phyloP scores from a whole-genome alignment of 106 monocot genomes.

The Triglochin maritima region DNA sequence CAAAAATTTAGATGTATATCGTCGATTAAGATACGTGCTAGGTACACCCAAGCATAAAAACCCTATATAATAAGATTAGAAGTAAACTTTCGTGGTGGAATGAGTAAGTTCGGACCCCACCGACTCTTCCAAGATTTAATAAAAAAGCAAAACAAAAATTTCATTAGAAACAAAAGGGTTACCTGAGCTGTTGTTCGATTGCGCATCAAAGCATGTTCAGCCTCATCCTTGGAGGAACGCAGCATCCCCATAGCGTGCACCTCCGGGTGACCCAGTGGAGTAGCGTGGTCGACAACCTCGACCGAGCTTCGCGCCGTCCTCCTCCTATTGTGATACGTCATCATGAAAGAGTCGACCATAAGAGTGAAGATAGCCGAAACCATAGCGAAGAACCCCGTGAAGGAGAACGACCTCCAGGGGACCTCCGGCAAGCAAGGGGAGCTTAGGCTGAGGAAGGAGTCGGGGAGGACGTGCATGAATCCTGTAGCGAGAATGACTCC shows the following conservation, averaged over 20 bases:
- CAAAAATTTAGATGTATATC: too few relatives aligned
- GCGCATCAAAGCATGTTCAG: conserved; percentile 11
- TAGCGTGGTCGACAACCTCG: conserved; percentile 15
- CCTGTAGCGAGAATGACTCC: conserved; percentile 42
- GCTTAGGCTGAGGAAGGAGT: conserved; percentile 19
- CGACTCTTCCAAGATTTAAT: too few relatives aligned
- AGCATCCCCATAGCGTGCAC: background rate
- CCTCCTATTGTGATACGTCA: conserved; percentile 27
- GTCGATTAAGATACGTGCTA: too few relatives aligned
- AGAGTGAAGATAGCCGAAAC: conserved; percentile 45
- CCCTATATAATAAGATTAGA: too few relatives aligned
- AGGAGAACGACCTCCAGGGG: conserved; percentile 35
- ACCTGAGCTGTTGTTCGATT: conserved; percentile 53
- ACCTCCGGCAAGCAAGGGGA: conserved; percentile 11
- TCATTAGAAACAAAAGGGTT: background rate
- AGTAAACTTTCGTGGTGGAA: too few relatives aligned
- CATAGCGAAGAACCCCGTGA: conserved; percentile 65
- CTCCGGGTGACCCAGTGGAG: background rate
- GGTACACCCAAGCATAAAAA: too few relatives aligned
- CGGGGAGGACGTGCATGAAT: conserved; percentile 35
- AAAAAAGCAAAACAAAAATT: background rate
- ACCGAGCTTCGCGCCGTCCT: background rate
- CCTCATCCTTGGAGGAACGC: conserved; percentile 3
- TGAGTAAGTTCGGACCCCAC: too few relatives aligned
- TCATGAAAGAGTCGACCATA: conserved; percentile 57